These are phyloP conservation scores for Mrakia blollopis DNA, from an alignment of 768 basidiomycete genomes.

Conservation along the genomic window DNA sequence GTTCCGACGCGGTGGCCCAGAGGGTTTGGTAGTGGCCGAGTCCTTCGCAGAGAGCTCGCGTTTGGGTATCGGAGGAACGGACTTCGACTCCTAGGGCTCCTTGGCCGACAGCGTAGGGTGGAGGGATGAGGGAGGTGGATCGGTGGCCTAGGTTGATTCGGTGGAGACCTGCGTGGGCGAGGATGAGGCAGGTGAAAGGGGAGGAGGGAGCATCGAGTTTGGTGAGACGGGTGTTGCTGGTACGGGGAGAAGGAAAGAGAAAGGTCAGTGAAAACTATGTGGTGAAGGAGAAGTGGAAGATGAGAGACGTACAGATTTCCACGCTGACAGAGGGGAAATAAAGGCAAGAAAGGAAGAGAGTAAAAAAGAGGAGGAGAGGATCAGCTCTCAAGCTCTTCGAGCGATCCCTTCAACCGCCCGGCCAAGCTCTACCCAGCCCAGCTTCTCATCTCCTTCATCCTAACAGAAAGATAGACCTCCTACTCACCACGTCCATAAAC, in stretches of 20 bases:
- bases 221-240: slow-evolving; percentile 79
- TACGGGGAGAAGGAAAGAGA: neutral
- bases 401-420: neutral
- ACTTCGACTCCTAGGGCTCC: slow-evolving; percentile 88
- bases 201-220: slow-evolving; percentile 82
- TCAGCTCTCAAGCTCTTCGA: neutral
- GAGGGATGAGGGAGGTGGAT: slow-evolving; percentile 66
- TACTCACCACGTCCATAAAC: slow-evolving; percentile 82
- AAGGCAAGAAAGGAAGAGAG: neutral
- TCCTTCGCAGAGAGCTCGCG: slow-evolving; percentile 59
- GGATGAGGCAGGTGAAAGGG: slow-evolving; percentile 79
- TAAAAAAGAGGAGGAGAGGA: neutral
- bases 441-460: no score
- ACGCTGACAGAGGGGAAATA: neutral
- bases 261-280: neutral
- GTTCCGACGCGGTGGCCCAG: slow-evolving; percentile 75
- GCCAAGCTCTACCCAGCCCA: neutral
- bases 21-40: slow-evolving; percentile 72
- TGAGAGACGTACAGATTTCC: slow-evolving; percentile 7
- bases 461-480: neutral
- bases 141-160: slow-evolving; percentile 64
- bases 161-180: slow-evolving; percentile 86
- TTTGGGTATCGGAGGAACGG: slow-evolving; percentile 55
- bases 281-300: neutral
- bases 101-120: slow-evolving; percentile 83